These are phyloP conservation scores for Arabidopsis hybrid DNA, from an alignment of 441 rosid species.

Conservation along the genomic window DNA sequence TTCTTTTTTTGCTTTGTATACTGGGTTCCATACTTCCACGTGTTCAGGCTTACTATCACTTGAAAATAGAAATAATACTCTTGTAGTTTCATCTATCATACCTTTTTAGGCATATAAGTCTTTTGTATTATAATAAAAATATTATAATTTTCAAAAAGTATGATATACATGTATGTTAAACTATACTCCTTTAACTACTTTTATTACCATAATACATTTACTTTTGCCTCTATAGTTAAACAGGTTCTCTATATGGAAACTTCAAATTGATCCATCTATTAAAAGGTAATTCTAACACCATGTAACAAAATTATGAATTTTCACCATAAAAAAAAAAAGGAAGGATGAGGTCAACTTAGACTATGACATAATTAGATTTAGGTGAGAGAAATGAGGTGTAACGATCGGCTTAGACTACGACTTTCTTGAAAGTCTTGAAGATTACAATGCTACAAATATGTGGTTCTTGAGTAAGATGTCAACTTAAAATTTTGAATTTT, in stretches of 20 bases:
- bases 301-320: no score
- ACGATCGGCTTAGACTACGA: not conserved
- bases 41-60: constrained; percentile 19
- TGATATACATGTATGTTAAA: no score
- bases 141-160: no score
- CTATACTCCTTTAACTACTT: no score
- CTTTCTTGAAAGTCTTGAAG: not conserved
- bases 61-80: not conserved
- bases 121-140: no score
- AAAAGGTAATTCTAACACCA: no score
- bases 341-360: not conserved
- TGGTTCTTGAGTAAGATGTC: not conserved
- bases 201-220: no score
- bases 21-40: constrained; percentile 20
- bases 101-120: not conserved
- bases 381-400: not conserved
- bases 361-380: not conserved
- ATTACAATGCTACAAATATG: not conserved
- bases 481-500: not conserved
- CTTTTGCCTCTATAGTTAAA: no score
- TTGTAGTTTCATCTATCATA: not conserved
- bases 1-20: not conserved
- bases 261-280: no score
- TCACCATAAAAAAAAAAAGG: no score
- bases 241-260: no score